These are phyloP conservation scores for Ustilago shanxiensis DNA, from an alignment of 1,284 basidiomycete genomes.

Conservation along the genomic window DNA sequence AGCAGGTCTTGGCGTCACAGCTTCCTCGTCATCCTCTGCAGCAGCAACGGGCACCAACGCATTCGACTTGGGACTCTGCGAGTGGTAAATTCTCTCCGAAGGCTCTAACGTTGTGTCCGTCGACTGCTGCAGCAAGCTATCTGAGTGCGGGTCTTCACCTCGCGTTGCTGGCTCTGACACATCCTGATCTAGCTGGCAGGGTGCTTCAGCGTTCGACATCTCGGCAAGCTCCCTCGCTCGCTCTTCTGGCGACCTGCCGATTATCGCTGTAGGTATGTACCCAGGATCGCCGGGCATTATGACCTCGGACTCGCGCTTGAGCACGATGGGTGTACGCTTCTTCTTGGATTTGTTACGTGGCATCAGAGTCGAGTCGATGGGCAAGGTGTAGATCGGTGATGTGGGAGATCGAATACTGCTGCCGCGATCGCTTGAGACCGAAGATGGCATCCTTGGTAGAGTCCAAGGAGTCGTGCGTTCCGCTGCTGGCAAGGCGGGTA, in stretches of 20 bases:
- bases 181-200: slow-evolving; percentile 1
- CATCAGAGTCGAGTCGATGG: slow-evolving; percentile 46
- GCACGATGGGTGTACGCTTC: slow-evolving; percentile 43
- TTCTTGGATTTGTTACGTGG: slow-evolving; percentile 31
- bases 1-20: slow-evolving; percentile 12
- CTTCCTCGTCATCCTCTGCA: slow-evolving; percentile 2
- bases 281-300: slow-evolving; percentile 36
- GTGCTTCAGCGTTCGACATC: neutral
- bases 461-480: slow-evolving; percentile 30
- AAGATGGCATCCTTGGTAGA: slow-evolving; percentile 24
- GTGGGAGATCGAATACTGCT: slow-evolving; percentile 39
- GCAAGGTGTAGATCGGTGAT: slow-evolving; percentile 27
- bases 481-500: slow-evolving; percentile 15
- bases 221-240: slow-evolving; percentile 12
- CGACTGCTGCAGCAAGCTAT: neutral
- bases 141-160: neutral
- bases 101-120: slow-evolving; percentile 16
- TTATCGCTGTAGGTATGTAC: slow-evolving; percentile 28
- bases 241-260: slow-evolving; percentile 22
- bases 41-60: slow-evolving; percentile 6
- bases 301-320: slow-evolving; percentile 50
- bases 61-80: slow-evolving; percentile 2
- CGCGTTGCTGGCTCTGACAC: neutral
- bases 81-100: slow-evolving; percentile 14
- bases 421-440: slow-evolving; percentile 12